Percentiles rank a stretch among this genome's conserved stretches.
Conservation (phyloP, 179 eudicot species). For the Heliamphora pulchella region DNA sequence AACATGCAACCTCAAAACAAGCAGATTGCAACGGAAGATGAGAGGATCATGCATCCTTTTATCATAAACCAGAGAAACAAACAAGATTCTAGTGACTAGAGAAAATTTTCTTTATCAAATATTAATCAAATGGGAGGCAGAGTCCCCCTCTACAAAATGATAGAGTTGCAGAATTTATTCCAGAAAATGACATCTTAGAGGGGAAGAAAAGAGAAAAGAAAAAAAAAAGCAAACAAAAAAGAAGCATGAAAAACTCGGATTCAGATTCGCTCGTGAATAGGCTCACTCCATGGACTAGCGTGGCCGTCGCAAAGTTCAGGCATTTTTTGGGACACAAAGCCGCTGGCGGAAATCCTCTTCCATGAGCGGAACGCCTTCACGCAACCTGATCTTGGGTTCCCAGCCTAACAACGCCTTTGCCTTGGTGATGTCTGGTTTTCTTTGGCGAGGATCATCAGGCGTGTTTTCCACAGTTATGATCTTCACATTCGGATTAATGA, state of each 20-base stretch:
- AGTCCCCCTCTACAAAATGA: neutral
- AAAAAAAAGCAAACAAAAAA: neutral
- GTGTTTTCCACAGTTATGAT: slow-evolving; percentile 70
- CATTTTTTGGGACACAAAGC: neutral
- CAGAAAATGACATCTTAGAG: neutral
- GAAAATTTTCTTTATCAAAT: neutral
- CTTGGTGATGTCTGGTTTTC: slow-evolving; percentile 74
- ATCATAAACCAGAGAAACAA: no score
- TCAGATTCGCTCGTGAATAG: neutral
- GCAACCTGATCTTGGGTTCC: neutral
- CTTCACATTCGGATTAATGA: slow-evolving; percentile 64
- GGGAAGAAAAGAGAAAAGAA: neutral
- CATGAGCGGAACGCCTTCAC: neutral
- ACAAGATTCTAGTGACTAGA: neutral
- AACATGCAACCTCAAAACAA: no score
- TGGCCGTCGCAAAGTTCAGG: slow-evolving; percentile 2
- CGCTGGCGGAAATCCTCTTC: no score
- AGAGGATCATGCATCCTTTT: neutral
- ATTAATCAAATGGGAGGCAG: neutral
- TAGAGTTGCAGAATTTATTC: slow-evolving; percentile 6
- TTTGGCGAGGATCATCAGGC: slow-evolving; percentile 89
- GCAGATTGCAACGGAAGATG: no score
- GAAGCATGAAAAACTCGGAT: neutral
- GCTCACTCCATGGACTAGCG: neutral
- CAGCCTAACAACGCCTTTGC: slow-evolving; percentile 45